Base-by-base conservation (phyloP, 1,284 basidiomycete genomes). In the Cryptococcus sp. region DNA sequence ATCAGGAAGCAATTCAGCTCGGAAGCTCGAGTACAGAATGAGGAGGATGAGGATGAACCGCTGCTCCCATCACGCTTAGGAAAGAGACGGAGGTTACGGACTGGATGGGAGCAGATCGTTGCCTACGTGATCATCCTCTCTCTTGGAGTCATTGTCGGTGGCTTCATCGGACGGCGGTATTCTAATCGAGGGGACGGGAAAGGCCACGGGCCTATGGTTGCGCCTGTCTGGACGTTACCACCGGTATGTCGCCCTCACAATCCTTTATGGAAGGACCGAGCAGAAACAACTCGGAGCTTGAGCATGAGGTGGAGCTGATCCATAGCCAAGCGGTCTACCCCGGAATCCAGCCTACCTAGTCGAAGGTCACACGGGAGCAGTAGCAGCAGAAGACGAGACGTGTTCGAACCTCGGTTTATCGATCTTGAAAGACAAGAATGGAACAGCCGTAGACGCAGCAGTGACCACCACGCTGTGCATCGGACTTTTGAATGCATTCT, bases 401-500 rank as follows among this genome's bases (percentile, higher is more conserved):
- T 96, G 92, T 72, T 92, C 89, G 5, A 75, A 87, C 43, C 84
- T 93, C 50, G 92, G 91, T 1, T 82, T 94, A 0, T 74, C 83
- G 10, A 79, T 85, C 7, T 65, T 93, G 57, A 57, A 52, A 2
- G 85, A 85, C 70, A 82, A 84, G 7, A 91, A 90, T 28, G 94
- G 93, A 16, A 92, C 88, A 57, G 93, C 93, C 0, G 83, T 94
- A 10, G 94, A 98, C 63, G 86, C 92, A 1, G 86, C 85, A 0
- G 82, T 97, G 48, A 84, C 85, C 36, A 80, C 87, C 1, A 83
- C 86, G 1, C 78, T 96, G 28, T 96, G 92, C 68, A 81, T 83
- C 36, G 91, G 91, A 2, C 86, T 91, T 1, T 81, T 90, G 49
- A 91, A 91, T 70, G 87, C 88, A 81, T 96, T 93, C 73, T 87